Conservation (phyloP, 129 eudicot genomes). For the Dittrichia graveolens region DNA sequence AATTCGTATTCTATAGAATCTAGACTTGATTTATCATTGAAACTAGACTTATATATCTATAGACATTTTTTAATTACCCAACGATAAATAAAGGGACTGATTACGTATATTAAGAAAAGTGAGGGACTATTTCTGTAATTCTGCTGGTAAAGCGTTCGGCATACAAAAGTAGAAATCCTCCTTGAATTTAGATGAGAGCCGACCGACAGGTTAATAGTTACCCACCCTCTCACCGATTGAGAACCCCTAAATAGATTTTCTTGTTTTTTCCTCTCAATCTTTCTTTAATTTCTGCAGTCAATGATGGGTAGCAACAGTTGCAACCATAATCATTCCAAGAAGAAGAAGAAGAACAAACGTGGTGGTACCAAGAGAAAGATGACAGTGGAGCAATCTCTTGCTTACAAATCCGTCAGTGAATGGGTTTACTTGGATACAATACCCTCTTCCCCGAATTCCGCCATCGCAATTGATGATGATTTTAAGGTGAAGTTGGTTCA, state of each 20-base stretch:
- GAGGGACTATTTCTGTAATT: constrained; percentile 9
- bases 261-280: background rate
- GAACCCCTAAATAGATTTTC: constrained; percentile 27
- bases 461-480: constrained; percentile 51
- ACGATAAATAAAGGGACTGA: background rate
- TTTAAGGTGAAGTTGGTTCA: constrained; percentile 49
- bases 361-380: constrained; percentile 76
- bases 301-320: constrained; percentile 35
- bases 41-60: no score
- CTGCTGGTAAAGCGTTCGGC: background rate
- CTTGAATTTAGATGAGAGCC: constrained; percentile 23
- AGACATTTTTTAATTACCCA: no score
- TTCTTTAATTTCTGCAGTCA: background rate
- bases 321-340: constrained; percentile 27
- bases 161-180: constrained; percentile 32
- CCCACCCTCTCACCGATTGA: background rate
- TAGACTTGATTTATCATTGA: no score
- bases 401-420: constrained; percentile 72
- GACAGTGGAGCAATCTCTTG: constrained; percentile 69
- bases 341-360: constrained; percentile 83
- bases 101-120: background rate
- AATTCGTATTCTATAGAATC: no score
- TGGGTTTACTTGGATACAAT: constrained; percentile 72
- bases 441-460: constrained; percentile 6
- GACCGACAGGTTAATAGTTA: constrained; percentile 33